phyloP scores from a whole-genome alignment of 2,329 filamentous ascomycete species.

The Alternaria longipes region DNA sequence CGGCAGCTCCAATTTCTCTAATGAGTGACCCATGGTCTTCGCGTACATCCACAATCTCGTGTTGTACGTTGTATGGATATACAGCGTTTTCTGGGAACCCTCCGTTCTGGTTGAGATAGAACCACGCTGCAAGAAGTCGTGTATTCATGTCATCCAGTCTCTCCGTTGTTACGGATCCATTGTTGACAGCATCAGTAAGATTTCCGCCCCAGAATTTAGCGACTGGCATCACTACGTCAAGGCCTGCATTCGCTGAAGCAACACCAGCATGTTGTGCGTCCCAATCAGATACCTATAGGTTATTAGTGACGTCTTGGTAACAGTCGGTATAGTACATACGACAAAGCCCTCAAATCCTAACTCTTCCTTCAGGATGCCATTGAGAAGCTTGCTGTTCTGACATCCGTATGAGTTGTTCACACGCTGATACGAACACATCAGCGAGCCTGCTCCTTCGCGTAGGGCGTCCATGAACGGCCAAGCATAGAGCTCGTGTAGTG shows the following conservation, averaged over 20 bases:
- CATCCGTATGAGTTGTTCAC: conserved; percentile 46
- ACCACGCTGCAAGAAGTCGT: conserved; percentile 38
- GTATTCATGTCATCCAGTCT: conserved; percentile 46
- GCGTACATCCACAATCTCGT: conserved; percentile 58
- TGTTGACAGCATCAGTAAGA: conserved; percentile 41
- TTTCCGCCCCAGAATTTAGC: conserved; percentile 44
- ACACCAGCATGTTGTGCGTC: conserved; percentile 58
- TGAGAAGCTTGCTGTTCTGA: conserved; percentile 54
- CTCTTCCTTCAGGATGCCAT: conserved; percentile 62
- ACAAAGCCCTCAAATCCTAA: conserved; percentile 59
- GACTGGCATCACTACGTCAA: conserved; percentile 59
- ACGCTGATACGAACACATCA: conserved; percentile 66
- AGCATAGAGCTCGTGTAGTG: conserved; percentile 72
- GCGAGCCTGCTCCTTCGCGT: conserved; percentile 63
- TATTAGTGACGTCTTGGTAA: not conserved
- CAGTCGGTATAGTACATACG: conserved; percentile 34
- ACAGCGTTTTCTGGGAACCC: conserved; percentile 39
- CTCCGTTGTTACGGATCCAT: conserved; percentile 34
- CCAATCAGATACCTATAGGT: conserved; percentile 48
- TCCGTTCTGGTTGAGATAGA: conserved; percentile 52
- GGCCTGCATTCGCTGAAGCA: conserved; percentile 55
- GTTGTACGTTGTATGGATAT: conserved; percentile 33
- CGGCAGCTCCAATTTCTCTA: conserved; percentile 53
- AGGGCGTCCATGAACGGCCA: conserved; percentile 72
- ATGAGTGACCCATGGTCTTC: conserved; percentile 54